Conservation (phyloP, 208 protist genomes). For the Wallacemonas sp. region DNA sequence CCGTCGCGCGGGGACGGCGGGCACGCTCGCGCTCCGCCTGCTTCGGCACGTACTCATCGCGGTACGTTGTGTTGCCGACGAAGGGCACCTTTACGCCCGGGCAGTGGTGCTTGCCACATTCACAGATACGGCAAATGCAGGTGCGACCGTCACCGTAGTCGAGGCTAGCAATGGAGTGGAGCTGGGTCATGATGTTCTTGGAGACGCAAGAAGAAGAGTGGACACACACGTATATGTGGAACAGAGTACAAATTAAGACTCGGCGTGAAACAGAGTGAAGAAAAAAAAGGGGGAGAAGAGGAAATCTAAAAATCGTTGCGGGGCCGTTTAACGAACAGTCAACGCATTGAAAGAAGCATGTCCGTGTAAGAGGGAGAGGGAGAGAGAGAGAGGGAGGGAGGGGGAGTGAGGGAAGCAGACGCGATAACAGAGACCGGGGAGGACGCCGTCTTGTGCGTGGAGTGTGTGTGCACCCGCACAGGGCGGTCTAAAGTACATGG, state of each 20-base stretch:
- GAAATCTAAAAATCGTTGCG: not conserved
- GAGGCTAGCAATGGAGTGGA: constrained; percentile 84
- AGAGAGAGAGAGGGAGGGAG: not conserved
- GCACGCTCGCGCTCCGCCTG: constrained; percentile 44
- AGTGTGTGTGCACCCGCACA: no score
- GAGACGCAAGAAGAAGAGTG: not conserved
- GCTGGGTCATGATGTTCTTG: constrained; percentile 68
- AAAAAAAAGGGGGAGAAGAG: not conserved
- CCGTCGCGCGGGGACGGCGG: constrained; percentile 29
- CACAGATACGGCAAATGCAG: constrained; percentile 87
- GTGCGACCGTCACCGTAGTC: constrained; percentile 89
- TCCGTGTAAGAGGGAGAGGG: not conserved
- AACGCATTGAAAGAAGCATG: not conserved
- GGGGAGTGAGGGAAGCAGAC: not conserved
- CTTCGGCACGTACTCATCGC: constrained; percentile 88
- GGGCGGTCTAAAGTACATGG: no score
- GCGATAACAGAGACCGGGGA: not conserved
- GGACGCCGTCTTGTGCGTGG: no score
- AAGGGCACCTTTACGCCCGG: constrained; percentile 78
- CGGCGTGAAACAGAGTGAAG: not conserved
- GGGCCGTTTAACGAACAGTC: no score
- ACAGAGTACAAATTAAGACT: not conserved
- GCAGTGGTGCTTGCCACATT: constrained; percentile 85
- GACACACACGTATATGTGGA: not conserved
- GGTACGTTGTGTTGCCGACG: constrained; percentile 82